These are phyloP conservation scores for Aspergillus fijiensis DNA, from an alignment of 2,329 filamentous ascomycete genomes.

Conservation along the genomic window DNA sequence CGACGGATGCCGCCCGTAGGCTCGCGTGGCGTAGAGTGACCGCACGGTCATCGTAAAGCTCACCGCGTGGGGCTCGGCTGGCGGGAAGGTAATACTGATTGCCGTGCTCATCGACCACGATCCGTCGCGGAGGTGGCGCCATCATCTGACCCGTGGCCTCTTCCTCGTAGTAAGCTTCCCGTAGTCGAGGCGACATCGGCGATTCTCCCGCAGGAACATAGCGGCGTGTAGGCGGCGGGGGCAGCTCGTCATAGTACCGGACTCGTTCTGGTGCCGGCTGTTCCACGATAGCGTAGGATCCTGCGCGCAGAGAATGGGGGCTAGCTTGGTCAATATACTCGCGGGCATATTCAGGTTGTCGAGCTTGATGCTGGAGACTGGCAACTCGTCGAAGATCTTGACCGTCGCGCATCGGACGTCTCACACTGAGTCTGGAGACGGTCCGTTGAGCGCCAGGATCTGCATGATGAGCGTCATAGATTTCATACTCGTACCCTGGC, in stretches of 20 bases:
- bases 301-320: slow-evolving; percentile 36
- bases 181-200: slow-evolving; percentile 36
- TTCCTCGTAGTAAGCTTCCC: slow-evolving; percentile 44
- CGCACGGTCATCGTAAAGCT: slow-evolving; percentile 36
- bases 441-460: slow-evolving; percentile 39
- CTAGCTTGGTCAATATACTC: slow-evolving; percentile 48
- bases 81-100: slow-evolving; percentile 66
- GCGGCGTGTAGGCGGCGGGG: slow-evolving; percentile 32
- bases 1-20: slow-evolving; percentile 43
- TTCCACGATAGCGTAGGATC: slow-evolving; percentile 43
- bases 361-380: slow-evolving; percentile 44
- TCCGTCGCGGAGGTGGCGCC: slow-evolving; percentile 60
- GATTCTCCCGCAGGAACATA: slow-evolving; percentile 41
- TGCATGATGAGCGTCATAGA: slow-evolving; percentile 32
- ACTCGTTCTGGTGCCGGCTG: slow-evolving; percentile 38
- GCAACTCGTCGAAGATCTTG: slow-evolving; percentile 49
- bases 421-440: slow-evolving; percentile 40
- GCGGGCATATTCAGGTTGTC: slow-evolving; percentile 42
- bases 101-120: slow-evolving; percentile 80
- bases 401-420: slow-evolving; percentile 43
- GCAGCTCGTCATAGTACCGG: slow-evolving; percentile 41
- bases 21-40: slow-evolving; percentile 32
- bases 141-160: slow-evolving; percentile 48
- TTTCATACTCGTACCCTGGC: slow-evolving; percentile 37
- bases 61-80: slow-evolving; percentile 31